phyloP scores from a whole-genome alignment of 495 filamentous ascomycete genomes.

The Trichocladium antarcticum region DNA sequence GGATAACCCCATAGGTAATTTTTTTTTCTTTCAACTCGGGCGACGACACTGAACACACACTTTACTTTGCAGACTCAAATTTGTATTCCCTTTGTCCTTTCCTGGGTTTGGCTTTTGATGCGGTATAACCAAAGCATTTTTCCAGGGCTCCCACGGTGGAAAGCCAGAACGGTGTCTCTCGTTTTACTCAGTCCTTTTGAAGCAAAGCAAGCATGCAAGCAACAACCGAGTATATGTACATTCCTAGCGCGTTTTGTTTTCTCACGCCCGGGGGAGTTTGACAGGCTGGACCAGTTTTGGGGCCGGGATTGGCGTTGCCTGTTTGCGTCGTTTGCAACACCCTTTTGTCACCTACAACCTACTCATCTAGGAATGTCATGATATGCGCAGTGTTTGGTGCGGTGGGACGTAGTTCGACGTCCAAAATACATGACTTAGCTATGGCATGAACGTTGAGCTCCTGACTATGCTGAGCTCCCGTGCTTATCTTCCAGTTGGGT shows the following conservation, averaged over 20 bases:
- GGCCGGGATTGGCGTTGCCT: background rate
- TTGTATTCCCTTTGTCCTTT: slow-evolving; percentile 2
- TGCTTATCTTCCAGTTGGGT: too few relatives aligned
- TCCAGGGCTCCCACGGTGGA: background rate
- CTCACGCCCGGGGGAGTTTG: background rate
- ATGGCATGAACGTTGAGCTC: too few relatives aligned
- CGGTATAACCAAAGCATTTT: background rate
- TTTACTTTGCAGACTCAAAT: background rate
- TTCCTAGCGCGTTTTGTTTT: background rate
- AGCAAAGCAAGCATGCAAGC: background rate
- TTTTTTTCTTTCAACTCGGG: background rate
- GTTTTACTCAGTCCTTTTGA: background rate
- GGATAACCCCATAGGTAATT: background rate
- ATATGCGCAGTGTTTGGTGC: too few relatives aligned
- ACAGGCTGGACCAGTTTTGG: background rate
- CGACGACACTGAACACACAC: slow-evolving; percentile 3
- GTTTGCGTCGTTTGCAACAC: background rate
- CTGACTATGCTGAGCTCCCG: too few relatives aligned
- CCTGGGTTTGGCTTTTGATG: background rate
- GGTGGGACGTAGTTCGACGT: too few relatives aligned
- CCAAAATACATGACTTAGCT: too few relatives aligned
- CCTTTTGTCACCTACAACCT: too few relatives aligned
- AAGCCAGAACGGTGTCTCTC: background rate
- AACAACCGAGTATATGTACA: background rate
- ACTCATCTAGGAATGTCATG: too few relatives aligned